Evolutionary conservation across 495 filamentous ascomycete genomes (phyloP).

Genomic region (Hypoxylon subgilvum): DNA sequence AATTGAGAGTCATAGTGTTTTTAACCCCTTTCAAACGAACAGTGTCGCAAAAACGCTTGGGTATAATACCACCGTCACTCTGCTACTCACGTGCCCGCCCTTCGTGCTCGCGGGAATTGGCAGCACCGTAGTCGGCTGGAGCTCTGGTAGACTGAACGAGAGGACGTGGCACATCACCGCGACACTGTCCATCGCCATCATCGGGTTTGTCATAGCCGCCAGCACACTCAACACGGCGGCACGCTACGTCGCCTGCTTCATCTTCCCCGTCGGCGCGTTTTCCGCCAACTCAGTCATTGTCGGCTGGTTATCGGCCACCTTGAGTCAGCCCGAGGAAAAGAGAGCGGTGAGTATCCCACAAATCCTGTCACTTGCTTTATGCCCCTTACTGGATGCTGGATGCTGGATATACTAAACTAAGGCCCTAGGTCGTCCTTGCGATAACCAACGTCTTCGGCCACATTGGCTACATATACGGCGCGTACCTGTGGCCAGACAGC

Average conservation of each 20-base stretch:
- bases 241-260: slow-evolving; percentile 50
- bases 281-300: slow-evolving; percentile 53
- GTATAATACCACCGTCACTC: slow-evolving; percentile 49
- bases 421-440: slow-evolving; percentile 41
- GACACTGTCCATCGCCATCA: slow-evolving; percentile 43
- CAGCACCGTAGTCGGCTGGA: slow-evolving; percentile 44
- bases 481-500: slow-evolving; percentile 54
- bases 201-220: slow-evolving; percentile 50
- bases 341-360: slow-evolving; percentile 42
- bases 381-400: neutral
- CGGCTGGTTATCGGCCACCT: slow-evolving; percentile 51
- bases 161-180: slow-evolving; percentile 56
- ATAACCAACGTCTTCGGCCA: slow-evolving; percentile 56
- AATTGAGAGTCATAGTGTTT: neutral
- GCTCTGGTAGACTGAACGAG: slow-evolving; percentile 51
- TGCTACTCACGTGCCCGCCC: slow-evolving; percentile 53
- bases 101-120: slow-evolving; percentile 50
- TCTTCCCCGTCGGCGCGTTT: slow-evolving; percentile 53
- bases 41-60: slow-evolving; percentile 54
- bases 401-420: neutral
- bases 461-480: slow-evolving; percentile 53
- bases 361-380: neutral
- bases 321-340: slow-evolving; percentile 52
- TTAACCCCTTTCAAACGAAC: neutral
- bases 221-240: slow-evolving; percentile 47